phyloP scores from a whole-genome alignment of 1,284 basidiomycete genomes.

The Cutaneotrichosporon cyanovorans region DNA sequence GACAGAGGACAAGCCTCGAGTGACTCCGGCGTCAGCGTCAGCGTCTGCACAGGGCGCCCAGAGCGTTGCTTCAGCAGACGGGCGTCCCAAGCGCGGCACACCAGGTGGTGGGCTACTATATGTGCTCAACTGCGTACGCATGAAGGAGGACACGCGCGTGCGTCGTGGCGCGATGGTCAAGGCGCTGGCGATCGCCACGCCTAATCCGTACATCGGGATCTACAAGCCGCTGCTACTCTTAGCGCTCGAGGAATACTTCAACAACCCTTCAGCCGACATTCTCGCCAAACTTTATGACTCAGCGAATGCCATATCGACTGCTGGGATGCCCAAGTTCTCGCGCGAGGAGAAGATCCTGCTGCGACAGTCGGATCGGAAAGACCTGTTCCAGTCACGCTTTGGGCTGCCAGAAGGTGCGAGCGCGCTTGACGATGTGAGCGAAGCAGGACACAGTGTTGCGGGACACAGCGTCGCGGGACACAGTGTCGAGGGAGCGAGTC shows the following conservation, averaged over 20 bases:
- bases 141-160: conserved; percentile 82
- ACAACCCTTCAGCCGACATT: conserved; percentile 75
- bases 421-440: conserved; percentile 2
- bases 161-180: conserved; percentile 91
- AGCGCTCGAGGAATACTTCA: conserved; percentile 92
- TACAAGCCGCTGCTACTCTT: conserved; percentile 96
- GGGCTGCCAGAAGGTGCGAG: conserved; percentile 8
- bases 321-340: conserved; percentile 65
- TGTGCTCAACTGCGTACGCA: conserved; percentile 90
- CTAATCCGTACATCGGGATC: conserved; percentile 92
- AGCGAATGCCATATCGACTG: conserved; percentile 85
- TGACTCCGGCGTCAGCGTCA: conserved; percentile 8
- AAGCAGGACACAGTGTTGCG: background rate
- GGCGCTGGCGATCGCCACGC: conserved; percentile 91
- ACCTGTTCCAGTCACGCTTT: conserved; percentile 80
- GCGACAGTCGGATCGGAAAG: conserved; percentile 80
- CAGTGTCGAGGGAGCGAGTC: background rate
- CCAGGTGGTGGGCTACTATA: conserved; percentile 61
- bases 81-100: conserved; percentile 30
- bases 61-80: conserved; percentile 18
- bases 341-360: conserved; percentile 81
- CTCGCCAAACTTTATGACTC: conserved; percentile 83
- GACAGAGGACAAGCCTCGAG: conserved; percentile 17
- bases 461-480: too few species aligned
- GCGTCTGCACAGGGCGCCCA: too few species aligned